Evolutionary conservation across 495 filamentous ascomycete species (phyloP).

Genomic region (Pseudoneurospora amorphoporcata): DNA sequence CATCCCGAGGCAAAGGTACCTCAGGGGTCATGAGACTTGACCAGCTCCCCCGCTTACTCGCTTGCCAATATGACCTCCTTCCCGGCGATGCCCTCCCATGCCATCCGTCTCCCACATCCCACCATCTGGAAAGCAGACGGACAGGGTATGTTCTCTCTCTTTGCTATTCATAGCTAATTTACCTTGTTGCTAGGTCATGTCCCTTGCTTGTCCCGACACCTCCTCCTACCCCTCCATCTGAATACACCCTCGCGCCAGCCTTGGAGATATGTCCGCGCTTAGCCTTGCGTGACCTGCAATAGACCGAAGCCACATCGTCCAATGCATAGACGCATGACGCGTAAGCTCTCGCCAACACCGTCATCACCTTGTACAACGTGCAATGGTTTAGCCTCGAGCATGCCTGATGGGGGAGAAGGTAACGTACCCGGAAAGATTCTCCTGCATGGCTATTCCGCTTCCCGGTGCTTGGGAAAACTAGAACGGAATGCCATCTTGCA

Average conservation of each 20-base stretch:
- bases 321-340: constrained; percentile 26
- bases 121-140: not conserved
- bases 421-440: not conserved
- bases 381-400: not conserved
- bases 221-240: not conserved
- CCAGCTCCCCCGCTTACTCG: not conserved
- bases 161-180: not conserved
- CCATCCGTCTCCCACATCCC: not conserved
- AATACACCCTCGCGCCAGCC: not conserved
- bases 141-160: not conserved
- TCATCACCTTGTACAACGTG: not conserved
- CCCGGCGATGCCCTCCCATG: not conserved
- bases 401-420: not conserved
- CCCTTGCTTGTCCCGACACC: not conserved
- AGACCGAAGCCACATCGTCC: not conserved
- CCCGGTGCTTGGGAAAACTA: not conserved
- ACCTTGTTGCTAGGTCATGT: not conserved
- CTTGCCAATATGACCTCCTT: not conserved
- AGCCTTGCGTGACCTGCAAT: not conserved
- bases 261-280: not conserved
- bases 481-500: not conserved
- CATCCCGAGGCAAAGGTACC: not conserved
- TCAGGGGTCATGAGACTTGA: not conserved
- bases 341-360: constrained; percentile 19
- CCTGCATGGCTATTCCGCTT: not conserved